Conservation (phyloP, 2,329 filamentous ascomycete species). For the Dichotomopilus funicola region DNA sequence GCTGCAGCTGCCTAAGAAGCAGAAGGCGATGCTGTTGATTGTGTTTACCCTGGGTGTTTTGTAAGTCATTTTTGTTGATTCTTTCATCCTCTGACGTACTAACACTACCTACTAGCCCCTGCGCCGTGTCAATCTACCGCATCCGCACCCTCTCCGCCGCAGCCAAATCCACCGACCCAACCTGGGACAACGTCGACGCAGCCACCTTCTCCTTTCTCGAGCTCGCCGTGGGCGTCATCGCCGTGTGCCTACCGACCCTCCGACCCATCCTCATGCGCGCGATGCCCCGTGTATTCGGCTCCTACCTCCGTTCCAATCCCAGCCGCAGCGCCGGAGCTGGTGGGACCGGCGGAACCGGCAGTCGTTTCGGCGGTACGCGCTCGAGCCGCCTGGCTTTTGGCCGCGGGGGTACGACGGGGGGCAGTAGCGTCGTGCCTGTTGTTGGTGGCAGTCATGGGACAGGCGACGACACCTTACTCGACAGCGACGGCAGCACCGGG, state of each 20-base stretch:
- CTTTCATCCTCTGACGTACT: not conserved
- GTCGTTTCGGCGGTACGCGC: not conserved
- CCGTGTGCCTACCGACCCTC: slow-evolving; percentile 35
- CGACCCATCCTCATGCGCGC: slow-evolving; percentile 26
- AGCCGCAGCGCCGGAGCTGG: not conserved
- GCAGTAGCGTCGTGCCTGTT: too few species aligned
- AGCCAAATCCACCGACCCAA: slow-evolving; percentile 26
- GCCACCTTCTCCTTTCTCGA: slow-evolving; percentile 36
- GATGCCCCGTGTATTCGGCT: slow-evolving; percentile 19
- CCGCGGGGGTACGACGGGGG: too few species aligned
- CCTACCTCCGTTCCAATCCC: slow-evolving; percentile 2
- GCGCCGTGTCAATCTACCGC: slow-evolving; percentile 30
- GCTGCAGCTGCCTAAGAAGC: slow-evolving; percentile 27
- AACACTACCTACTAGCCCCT: slow-evolving; percentile 1
- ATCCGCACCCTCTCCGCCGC: slow-evolving; percentile 27
- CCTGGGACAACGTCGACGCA: slow-evolving; percentile 29
- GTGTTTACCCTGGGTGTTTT: slow-evolving; percentile 23
- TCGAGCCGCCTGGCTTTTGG: not conserved
- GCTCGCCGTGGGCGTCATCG: slow-evolving; percentile 34
- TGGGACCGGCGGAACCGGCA: not conserved
- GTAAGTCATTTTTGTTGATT: slow-evolving; percentile 1
- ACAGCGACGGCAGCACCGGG: not conserved
- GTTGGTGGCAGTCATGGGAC: too few species aligned
- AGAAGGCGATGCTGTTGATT: slow-evolving; percentile 16
- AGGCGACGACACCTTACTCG: not conserved